Percentiles rank a stretch among this genome's conserved stretches.
Evolutionary conservation across 352 stramenopile genomes (phyloP).

Genomic region (Pythium insidiosum): DNA sequence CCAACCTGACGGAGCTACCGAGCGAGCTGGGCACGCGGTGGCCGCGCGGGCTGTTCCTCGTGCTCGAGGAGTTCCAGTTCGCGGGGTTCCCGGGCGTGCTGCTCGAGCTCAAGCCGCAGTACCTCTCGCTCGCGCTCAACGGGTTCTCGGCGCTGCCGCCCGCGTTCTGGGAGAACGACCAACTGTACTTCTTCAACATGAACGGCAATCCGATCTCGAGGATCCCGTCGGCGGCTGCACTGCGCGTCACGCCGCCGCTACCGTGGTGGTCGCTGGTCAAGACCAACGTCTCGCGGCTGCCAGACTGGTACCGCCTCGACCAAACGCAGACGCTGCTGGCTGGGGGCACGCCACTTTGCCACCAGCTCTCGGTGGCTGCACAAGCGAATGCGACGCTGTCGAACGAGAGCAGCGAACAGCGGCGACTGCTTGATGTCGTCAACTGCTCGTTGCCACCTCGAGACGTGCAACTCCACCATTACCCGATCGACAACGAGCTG

Average conservation of each 20-base stretch:
- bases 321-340: not conserved
- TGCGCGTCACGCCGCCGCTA: not conserved
- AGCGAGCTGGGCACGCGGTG: not conserved
- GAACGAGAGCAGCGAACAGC: too few relatives aligned
- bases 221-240: too few relatives aligned
- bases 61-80: not conserved
- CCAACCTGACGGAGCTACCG: not conserved
- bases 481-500: constrained; percentile 4
- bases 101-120: not conserved
- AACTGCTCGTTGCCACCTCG: constrained; percentile 6
- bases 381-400: too few relatives aligned
- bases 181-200: not conserved
- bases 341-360: not conserved
- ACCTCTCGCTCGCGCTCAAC: not conserved
- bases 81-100: not conserved
- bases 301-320: not conserved
- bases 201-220: not conserved
- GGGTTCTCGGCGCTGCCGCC: not conserved
- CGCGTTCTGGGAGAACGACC: not conserved
- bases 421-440: too few relatives aligned
- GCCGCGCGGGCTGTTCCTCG: not conserved
- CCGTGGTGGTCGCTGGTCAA: not conserved
- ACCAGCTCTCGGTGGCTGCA: too few relatives aligned
- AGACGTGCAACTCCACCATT: constrained; percentile 1
- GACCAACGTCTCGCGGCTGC: not conserved